phyloP scores from a whole-genome alignment of 805 yeast species.

The Helenozyma rhizophorensis region DNA sequence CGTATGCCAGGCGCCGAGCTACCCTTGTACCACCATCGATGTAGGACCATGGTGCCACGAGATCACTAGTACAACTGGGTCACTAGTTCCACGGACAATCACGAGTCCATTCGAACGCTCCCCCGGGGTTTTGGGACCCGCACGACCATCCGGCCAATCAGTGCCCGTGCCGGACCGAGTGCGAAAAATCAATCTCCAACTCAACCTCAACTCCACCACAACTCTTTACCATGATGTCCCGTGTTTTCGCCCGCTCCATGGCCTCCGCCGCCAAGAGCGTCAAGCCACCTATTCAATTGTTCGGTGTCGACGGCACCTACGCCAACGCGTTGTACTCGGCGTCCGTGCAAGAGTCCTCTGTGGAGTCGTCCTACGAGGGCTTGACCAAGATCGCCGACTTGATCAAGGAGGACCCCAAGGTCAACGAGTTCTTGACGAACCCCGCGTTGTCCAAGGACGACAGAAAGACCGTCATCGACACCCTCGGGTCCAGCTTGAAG shows the following conservation, averaged over 20 bases:
- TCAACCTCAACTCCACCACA: too few relatives aligned
- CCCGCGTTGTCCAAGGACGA: slow-evolving; percentile 80
- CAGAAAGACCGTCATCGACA: slow-evolving; percentile 64
- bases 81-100: too few relatives aligned
- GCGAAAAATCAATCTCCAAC: slow-evolving; percentile 5
- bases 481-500: slow-evolving; percentile 44
- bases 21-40: too few relatives aligned
- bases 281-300: slow-evolving; percentile 89
- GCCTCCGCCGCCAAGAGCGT: slow-evolving; percentile 65
- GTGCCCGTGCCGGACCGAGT: slow-evolving; percentile 5
- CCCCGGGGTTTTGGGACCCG: slow-evolving; percentile 3
- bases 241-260: slow-evolving; percentile 64
- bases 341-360: slow-evolving; percentile 73
- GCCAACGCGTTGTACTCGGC: slow-evolving; percentile 94
- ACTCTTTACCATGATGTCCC: slow-evolving; percentile 46
- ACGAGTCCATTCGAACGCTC: too few relatives aligned
- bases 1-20: too few relatives aligned
- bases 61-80: too few relatives aligned
- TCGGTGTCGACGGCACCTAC: slow-evolving; percentile 94
- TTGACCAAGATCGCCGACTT: slow-evolving; percentile 54
- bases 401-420: slow-evolving; percentile 59
- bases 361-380: slow-evolving; percentile 66
- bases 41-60: too few relatives aligned
- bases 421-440: slow-evolving; percentile 60
- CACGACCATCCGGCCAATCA: slow-evolving; percentile 12